Evolutionary conservation across 108 stramenopile species (phyloP), one percentile per base, ranked within the genome.

Genomic region (Aureococcus anophagefferens): DNA sequence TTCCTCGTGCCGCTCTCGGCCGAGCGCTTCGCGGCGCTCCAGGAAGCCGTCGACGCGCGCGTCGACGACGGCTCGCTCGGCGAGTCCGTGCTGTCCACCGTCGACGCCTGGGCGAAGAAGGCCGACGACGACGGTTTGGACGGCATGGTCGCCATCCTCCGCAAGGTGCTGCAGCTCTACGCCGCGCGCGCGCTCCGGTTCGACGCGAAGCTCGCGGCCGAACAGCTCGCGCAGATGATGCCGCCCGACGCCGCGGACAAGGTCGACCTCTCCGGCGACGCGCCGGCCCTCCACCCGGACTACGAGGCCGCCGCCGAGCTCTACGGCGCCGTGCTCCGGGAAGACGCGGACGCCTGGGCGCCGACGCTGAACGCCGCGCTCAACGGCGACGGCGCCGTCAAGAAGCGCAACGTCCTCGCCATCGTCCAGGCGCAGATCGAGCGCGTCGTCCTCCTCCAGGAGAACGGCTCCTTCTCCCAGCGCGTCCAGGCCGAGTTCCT

Each of bases 401-500:
- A 83, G 37, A 76, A 82, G 63, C 74, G 86, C 5, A 69, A 72
- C 25, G 78, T 91, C 33, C 74, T 89, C 33, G 73, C 66, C n/a
- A 89, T 91, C 66, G 84, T 91, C 31, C 91, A 93, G 76, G 79
- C 76, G 51, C 90, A 89, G 5, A 90, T 93, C 83, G 92, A 95
- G 83, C 82, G 75, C 35, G 89, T 93, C 29, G 87, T 95, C 63
- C 74, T 95, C 62, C 87, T 86, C 32, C 73, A 91, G 68, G 91
- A 93, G 72, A 93, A 89, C 74, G 94, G 94, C 25, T 86, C 86
- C 67, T 90, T 91, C 87, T 81, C 87, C 62, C 94, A 95, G 77
- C 82, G 90, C 62, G 92, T 95, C 0, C 91, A 91, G 81, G 94
- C 94, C 0, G 94, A 95, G 77, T 95, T 78, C 72, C 82, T 93